These are phyloP conservation scores for Cladosporium sp. DNA, from an alignment of 2,329 filamentous ascomycete species.

Conservation along the genomic window DNA sequence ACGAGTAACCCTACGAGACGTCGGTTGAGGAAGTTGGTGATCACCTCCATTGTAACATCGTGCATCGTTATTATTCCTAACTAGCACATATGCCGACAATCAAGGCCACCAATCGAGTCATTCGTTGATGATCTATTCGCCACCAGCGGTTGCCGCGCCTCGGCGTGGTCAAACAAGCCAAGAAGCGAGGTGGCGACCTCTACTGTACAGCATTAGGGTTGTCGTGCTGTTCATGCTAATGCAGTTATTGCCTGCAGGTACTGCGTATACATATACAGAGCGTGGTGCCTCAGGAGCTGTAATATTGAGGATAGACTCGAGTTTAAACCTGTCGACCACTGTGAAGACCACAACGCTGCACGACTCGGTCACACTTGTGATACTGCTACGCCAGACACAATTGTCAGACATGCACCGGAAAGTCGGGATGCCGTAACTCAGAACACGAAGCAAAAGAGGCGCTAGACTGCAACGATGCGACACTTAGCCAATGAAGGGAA, in stretches of 20 bases:
- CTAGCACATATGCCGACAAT: not conserved
- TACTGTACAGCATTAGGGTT: not conserved
- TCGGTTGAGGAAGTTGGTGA: not conserved
- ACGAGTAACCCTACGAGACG: not conserved
- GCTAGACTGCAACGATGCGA: not conserved
- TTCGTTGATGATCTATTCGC: not conserved
- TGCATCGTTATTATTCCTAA: not conserved
- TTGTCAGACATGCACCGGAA: constrained; percentile 9
- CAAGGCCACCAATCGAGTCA: not conserved
- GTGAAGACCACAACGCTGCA: not conserved
- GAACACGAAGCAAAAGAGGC: constrained; percentile 6
- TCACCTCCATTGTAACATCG: not conserved
- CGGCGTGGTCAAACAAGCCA: constrained; percentile 14
- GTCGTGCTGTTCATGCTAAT: not conserved
- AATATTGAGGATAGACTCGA: not conserved
- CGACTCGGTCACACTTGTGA: not conserved
- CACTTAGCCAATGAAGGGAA: not conserved
- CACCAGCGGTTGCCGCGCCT: constrained; percentile 6
- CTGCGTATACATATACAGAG: not conserved
- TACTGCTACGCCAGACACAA: not conserved
- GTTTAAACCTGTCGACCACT: not conserved
- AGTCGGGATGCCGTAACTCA: not conserved
- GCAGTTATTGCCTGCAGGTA: not conserved
- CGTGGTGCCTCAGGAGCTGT: not conserved
- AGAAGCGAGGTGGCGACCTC: not conserved